phyloP scores from a whole-genome alignment of 352 stramenopile species.

The Globisporangium carolinianum region DNA sequence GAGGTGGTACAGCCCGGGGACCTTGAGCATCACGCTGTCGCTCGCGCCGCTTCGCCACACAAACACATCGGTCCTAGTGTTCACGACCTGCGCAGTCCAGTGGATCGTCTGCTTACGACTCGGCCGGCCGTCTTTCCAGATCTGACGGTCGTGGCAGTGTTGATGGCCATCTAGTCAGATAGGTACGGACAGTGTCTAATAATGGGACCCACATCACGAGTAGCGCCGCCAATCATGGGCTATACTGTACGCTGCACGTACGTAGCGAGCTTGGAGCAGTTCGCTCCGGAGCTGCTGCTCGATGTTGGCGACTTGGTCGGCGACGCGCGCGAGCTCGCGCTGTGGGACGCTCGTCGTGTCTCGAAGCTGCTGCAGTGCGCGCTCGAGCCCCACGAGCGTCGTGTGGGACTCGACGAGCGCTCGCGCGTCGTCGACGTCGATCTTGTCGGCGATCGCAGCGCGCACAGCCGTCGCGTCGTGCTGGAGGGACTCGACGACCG shows the following conservation, averaged over 20 bases:
- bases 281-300: slow-evolving; percentile 56
- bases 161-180: too few species aligned
- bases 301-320: slow-evolving; percentile 34
- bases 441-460: slow-evolving; percentile 21
- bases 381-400: slow-evolving; percentile 18
- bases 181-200: not conserved
- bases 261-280: slow-evolving; percentile 67
- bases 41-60: slow-evolving; percentile 38
- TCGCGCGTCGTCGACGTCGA: slow-evolving; percentile 25
- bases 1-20: slow-evolving; percentile 65
- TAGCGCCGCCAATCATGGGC: too few species aligned
- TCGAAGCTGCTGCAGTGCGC: slow-evolving; percentile 14
- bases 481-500: slow-evolving; percentile 37
- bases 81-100: slow-evolving; percentile 65
- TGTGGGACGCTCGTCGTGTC: slow-evolving; percentile 23
- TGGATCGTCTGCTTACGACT: slow-evolving; percentile 50
- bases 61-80: slow-evolving; percentile 63
- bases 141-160: slow-evolving; percentile 18
- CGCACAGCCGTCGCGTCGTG: slow-evolving; percentile 23
- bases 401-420: slow-evolving; percentile 23
- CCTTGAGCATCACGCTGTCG: slow-evolving; percentile 38
- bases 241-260: slow-evolving; percentile 17
- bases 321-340: slow-evolving; percentile 18
- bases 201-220: too few species aligned
- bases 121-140: slow-evolving; percentile 60